Conservation (phyloP, 352 stramenopile species). For the Pythium scleroteichum region DNA sequence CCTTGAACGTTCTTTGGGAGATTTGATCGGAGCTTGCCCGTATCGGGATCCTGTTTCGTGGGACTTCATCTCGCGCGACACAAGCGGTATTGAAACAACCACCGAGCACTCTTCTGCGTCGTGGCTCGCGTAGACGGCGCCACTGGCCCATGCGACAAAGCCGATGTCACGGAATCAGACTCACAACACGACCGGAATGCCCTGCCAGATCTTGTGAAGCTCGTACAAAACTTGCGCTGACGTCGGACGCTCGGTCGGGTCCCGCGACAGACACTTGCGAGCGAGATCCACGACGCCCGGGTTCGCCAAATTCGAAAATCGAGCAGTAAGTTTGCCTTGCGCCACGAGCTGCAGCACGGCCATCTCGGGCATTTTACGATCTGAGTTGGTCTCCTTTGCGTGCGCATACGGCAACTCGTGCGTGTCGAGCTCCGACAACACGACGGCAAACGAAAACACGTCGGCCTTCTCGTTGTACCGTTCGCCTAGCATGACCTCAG, state of each 20-base stretch:
- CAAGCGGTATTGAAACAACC: no score
- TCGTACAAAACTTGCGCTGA: background rate
- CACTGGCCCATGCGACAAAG: no score
- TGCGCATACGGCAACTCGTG: conserved; percentile 34
- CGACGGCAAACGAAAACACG: conserved; percentile 85
- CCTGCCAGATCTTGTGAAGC: background rate
- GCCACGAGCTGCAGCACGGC: conserved; percentile 34
- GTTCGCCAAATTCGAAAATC: conserved; percentile 33
- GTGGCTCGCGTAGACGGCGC: no score
- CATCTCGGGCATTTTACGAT: background rate
- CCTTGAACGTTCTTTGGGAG: no score
- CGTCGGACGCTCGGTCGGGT: conserved; percentile 28
- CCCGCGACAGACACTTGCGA: conserved; percentile 27
- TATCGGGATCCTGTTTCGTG: no score
- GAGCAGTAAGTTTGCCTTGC: conserved; percentile 28
- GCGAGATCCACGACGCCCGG: conserved; percentile 14
- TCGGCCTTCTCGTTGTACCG: conserved; percentile 42
- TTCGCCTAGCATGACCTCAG: conserved; percentile 36
- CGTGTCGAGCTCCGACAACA: conserved; percentile 45
- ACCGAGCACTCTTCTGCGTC: no score
- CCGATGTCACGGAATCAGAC: no score
- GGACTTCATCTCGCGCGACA: no score
- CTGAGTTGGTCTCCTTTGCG: background rate
- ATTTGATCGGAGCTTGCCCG: no score
- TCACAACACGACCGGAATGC: background rate